Base-by-base conservation (phyloP, 208 protist genomes). In the Leishmania major region DNA sequence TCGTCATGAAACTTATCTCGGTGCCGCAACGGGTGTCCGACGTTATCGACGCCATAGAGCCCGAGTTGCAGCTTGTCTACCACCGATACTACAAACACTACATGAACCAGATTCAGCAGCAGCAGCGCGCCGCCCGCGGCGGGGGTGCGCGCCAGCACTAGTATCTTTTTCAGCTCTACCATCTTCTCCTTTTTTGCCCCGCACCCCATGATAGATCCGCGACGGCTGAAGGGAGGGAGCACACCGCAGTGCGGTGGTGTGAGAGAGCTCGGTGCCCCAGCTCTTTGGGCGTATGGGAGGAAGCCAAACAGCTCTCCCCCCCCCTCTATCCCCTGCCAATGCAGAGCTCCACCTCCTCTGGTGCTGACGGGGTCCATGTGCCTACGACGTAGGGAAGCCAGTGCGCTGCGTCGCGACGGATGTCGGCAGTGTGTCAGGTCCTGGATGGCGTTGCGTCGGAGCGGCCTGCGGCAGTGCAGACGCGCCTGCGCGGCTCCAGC, bases 11-110 rank as follows among this genome's bases (percentile, higher is more conserved):
- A 82, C 88, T 97, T 47, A 91, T 89, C 40, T 85, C 81, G 40
- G 93, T 96, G 82, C 95, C 95, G 69, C 92, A 93, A 82, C 91
- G 93, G 25, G 89, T 92, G 31, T 86, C 78, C 8, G 93, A 96
- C 70, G 82, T 96, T 55, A 83, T 97, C 28, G 93, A 96, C 75
- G 83, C 86, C 15, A 79, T 97, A 35, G 89, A 95, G 84, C 95
- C 93, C 2, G 93, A 97, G 83, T 92, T 97, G 49, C 86, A 95
- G 78, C 78, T 91, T 25, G 84, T 92, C 28, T 95, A 96, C 76
- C 89, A 90, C 72, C 89, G 92, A 53, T 81, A 88, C 72, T 93
- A 93, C 84, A 96, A 95, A 81, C 92, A 87, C 81, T 89, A 92
- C 78, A 55, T 94, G 64, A 84, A 88, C 59, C 83, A 89, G 79